Evolutionary conservation across 2,329 filamentous ascomycete species (phyloP).

Genomic region (Aspergillus udagawae): DNA sequence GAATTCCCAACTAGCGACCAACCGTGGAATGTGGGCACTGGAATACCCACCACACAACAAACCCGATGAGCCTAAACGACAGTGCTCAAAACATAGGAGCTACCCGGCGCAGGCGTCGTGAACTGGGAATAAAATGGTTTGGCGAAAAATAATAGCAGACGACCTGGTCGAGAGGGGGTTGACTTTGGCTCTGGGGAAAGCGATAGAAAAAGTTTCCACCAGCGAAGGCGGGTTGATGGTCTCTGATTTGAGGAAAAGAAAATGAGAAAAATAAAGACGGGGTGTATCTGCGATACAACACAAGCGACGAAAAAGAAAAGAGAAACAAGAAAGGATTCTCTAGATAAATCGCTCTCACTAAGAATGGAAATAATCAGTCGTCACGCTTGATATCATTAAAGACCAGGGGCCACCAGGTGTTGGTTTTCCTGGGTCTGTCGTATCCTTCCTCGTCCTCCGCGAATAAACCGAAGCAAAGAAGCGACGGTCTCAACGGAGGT

Average conservation of each 20-base stretch:
- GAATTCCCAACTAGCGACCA: constrained; percentile 21
- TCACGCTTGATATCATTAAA: constrained; percentile 11
- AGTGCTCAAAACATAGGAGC: constrained; percentile 32
- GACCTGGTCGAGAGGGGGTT: constrained; percentile 6
- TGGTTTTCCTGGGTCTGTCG: background rate
- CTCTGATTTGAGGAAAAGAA: constrained; percentile 6
- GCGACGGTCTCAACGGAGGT: background rate
- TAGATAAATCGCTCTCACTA: constrained; percentile 1
- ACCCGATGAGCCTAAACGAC: constrained; percentile 16
- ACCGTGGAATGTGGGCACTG: constrained; percentile 29
- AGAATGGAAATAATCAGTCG: constrained; percentile 14
- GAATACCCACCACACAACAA: constrained; percentile 27
- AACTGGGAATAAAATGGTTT: background rate
- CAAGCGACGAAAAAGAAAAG: constrained; percentile 6
- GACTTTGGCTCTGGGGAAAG: background rate
- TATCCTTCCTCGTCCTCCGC: background rate
- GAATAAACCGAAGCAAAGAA: background rate
- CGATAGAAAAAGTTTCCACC: constrained; percentile 2
- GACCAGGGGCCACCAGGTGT: background rate
- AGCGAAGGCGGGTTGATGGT: background rate
- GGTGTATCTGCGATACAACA: constrained; percentile 3
- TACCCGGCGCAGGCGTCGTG: constrained; percentile 13
- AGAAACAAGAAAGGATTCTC: constrained; percentile 7
- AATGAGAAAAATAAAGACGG: constrained; percentile 11
- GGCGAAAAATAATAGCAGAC: constrained; percentile 7